Percentiles rank a stretch among this genome's conserved stretches.
Evolutionary conservation across 495 filamentous ascomycete species (phyloP).

Genomic region (Talaromyces stipitatus): DNA sequence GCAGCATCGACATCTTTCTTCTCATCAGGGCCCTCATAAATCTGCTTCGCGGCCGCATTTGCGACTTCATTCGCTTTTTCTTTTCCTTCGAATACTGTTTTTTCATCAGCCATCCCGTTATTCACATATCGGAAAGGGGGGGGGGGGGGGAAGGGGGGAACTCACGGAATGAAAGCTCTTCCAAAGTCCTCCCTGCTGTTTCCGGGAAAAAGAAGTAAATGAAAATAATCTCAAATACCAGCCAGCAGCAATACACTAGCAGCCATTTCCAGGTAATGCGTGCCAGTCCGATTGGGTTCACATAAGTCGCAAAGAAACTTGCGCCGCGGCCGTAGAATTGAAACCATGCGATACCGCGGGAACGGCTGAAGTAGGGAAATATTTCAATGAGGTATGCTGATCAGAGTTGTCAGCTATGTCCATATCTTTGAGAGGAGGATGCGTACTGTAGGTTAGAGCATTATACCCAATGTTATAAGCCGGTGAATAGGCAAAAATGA

Average conservation of each 20-base stretch:
- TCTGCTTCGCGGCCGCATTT: slow-evolving; percentile 37
- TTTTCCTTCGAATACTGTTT: slow-evolving; percentile 48
- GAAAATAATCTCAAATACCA: slow-evolving; percentile 48
- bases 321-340: slow-evolving; percentile 53
- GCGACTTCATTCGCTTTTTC: slow-evolving; percentile 37
- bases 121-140: neutral
- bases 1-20: neutral
- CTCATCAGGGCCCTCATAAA: neutral
- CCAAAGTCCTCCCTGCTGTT: slow-evolving; percentile 52
- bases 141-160: neutral
- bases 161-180: slow-evolving; percentile 59
- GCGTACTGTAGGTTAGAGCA: slow-evolving; percentile 54
- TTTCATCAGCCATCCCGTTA: no score
- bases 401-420: neutral
- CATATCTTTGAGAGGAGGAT: neutral
- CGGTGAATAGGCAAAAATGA: slow-evolving; percentile 56
- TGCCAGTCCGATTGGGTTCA: slow-evolving; percentile 56
- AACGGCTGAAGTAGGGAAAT: slow-evolving; percentile 55
- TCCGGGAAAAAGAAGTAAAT: slow-evolving; percentile 61
- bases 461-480: slow-evolving; percentile 66
- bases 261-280: slow-evolving; percentile 52
- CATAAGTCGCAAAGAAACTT: slow-evolving; percentile 52
- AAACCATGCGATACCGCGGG: slow-evolving; percentile 54
- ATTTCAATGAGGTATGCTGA: slow-evolving; percentile 42
- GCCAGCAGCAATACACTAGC: slow-evolving; percentile 55